A percentile compares a stretch with the other conserved stretches of the same genome.
Conservation (phyloP, 2,329 filamentous ascomycete genomes). For the Aspergillus intermedius region DNA sequence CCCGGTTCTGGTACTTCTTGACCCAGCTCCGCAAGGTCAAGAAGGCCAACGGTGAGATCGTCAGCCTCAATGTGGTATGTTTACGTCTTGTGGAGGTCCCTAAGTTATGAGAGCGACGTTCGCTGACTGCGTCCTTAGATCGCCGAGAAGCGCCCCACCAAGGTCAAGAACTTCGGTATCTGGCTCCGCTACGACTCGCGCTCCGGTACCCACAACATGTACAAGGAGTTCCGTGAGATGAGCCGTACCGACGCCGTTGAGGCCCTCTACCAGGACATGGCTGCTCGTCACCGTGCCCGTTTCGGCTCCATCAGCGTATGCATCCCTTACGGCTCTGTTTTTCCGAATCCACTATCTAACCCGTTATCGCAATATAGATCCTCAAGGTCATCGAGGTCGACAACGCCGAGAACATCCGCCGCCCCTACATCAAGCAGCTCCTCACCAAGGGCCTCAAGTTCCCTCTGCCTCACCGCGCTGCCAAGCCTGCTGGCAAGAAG, state of each 20-base stretch:
- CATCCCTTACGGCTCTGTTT: constrained; percentile 18
- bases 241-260: constrained; percentile 92
- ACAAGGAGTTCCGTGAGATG: constrained; percentile 99
- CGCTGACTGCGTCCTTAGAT: constrained; percentile 53
- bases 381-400: constrained; percentile 97
- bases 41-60: constrained; percentile 99
- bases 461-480: constrained; percentile 94
- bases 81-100: not conserved
- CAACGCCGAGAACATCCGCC: constrained; percentile 90
- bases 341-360: not conserved
- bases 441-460: constrained; percentile 91
- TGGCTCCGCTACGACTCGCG: constrained; percentile 99
- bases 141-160: constrained; percentile 96
- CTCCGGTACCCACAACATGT: constrained; percentile 99
- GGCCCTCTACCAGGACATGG: constrained; percentile 99
- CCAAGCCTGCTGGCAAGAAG: constrained; percentile 78
- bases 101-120: constrained; percentile 6
- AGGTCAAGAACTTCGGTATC: constrained; percentile 99
- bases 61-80: constrained; percentile 90
- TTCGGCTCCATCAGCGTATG: constrained; percentile 98
- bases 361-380: constrained; percentile 55
- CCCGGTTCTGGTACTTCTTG: constrained; percentile 99
- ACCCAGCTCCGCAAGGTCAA: constrained; percentile 99
- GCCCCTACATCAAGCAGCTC: constrained; percentile 99
- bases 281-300: constrained; percentile 93